Percentiles rank a stretch among this genome's conserved stretches.
Evolutionary conservation across 1,284 basidiomycete genomes (phyloP).

Genomic region (Cryptococcus sp.): DNA sequence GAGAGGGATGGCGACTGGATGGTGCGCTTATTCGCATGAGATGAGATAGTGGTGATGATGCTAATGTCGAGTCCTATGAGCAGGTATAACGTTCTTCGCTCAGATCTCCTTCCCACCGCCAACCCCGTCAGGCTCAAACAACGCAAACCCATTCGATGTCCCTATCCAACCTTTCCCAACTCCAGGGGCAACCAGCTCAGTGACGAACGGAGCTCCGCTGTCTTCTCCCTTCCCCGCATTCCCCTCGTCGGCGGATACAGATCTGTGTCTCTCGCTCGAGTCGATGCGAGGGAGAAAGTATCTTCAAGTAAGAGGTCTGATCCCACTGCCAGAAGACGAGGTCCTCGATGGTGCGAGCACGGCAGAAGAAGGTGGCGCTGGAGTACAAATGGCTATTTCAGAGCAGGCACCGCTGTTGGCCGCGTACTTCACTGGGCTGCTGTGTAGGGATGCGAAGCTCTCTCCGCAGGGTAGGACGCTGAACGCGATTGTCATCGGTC

Average conservation of each 20-base stretch:
- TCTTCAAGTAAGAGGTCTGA: constrained; percentile 41
- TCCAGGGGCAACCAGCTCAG: neutral
- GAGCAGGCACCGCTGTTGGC: constrained; percentile 39
- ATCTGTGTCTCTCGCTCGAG: constrained; percentile 52
- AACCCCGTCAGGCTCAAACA: constrained; percentile 21
- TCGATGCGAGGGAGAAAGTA: constrained; percentile 49
- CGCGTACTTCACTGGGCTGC: constrained; percentile 40
- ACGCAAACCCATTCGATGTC: constrained; percentile 28
- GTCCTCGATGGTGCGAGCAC: constrained; percentile 31
- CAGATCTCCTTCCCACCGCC: constrained; percentile 31
- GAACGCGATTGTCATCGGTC: constrained; percentile 41
- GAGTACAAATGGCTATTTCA: constrained; percentile 43
- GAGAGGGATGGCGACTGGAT: constrained; percentile 49
- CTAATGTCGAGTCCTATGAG: neutral
- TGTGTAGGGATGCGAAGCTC: constrained; percentile 36
- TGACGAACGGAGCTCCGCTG: constrained; percentile 5
- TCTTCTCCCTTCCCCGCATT: constrained; percentile 32
- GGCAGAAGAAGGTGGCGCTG: constrained; percentile 25
- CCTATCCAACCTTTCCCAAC: constrained; percentile 9
- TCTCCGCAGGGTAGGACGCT: constrained; percentile 36
- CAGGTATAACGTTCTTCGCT: constrained; percentile 50
- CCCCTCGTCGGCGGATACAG: constrained; percentile 35
- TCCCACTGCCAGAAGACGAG: constrained; percentile 38
- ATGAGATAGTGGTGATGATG: neutral
- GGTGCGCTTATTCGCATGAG: constrained; percentile 27